These are phyloP conservation scores for Phalaenopsis hybrid DNA, from an alignment of 116 monocot species.

Conservation along the genomic window DNA sequence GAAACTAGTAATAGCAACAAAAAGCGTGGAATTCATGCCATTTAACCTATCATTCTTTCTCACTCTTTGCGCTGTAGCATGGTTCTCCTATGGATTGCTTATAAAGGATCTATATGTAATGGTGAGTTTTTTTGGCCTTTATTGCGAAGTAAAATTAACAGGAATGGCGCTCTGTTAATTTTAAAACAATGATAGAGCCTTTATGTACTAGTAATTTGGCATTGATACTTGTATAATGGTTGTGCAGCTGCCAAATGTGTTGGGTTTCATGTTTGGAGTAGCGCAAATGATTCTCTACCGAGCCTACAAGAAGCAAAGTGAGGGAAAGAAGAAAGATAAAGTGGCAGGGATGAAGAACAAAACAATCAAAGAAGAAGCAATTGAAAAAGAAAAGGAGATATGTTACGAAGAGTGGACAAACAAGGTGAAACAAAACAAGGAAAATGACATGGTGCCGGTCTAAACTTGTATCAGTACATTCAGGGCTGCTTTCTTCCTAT, in stretches of 20 bases:
- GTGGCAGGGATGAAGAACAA: neutral
- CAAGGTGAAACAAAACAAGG: neutral
- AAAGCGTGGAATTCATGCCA: slow-evolving; percentile 48
- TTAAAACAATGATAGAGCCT: too few species aligned
- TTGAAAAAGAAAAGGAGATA: neutral
- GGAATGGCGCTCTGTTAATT: too few species aligned
- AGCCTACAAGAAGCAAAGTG: slow-evolving; percentile 7
- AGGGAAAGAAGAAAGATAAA: neutral
- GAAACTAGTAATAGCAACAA: slow-evolving; percentile 26
- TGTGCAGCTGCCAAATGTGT: slow-evolving; percentile 28
- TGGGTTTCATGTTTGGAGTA: slow-evolving; percentile 18
- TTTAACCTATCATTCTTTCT: slow-evolving; percentile 37
- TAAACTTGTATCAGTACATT: neutral
- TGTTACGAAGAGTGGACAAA: neutral
- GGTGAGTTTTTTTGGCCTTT: slow-evolving; percentile 1
- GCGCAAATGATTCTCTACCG: slow-evolving; percentile 19
- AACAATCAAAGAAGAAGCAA: neutral
- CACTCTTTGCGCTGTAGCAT: slow-evolving; percentile 28
- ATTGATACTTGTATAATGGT: neutral
- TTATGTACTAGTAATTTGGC: neutral
- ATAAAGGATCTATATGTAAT: slow-evolving; percentile 31
- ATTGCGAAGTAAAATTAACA: too few species aligned
- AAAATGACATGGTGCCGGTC: neutral
- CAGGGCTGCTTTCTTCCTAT: too few species aligned
- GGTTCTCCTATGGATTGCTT: slow-evolving; percentile 39